Evolutionary conservation across 495 filamentous ascomycete species (phyloP), one percentile per base, ranked within the genome.

Genomic region (Xylaria sp.): DNA sequence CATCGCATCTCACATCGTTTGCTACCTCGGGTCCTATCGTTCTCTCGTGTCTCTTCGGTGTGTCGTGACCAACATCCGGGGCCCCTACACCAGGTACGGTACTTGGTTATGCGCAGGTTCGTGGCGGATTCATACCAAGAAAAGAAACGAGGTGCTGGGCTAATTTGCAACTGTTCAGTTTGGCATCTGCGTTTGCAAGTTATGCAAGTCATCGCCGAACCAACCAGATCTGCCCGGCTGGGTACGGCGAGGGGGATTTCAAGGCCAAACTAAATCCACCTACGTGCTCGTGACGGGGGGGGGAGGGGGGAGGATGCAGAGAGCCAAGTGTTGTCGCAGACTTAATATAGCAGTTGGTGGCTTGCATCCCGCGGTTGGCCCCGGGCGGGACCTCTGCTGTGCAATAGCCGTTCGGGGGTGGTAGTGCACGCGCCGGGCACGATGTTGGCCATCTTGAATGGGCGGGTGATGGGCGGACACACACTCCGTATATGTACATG

Each of bases 321-420:
- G 19, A 50, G 66, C 66, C 21, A 59, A 58, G 52, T 35, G 35
- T 33, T 70, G 58, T 55, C 48, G 46, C 58, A 55, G 58, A 24
- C 55, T 62, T 70, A 70, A 55, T 70, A 70, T 70, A 70, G 68
- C 15, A 61, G 59, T 50, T 21, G 55, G 68, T 69, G 67, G 67
- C 57, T 61, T 69, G 67, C 67, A 61, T 70, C 31, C 58, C 44
- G 68, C 58, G 33, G 68, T 61, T 62, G 53, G 29, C 67, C 55
- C 55, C 43, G 67, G 67, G 35, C 59, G 67, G 67, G 50, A 61
- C 40, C 66, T 31, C 48, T 69, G 44, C 55, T 46, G 57, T 62
- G 59, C 55, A 53, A 70, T 63, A 63, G 46, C 68, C 46, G 68
- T 70, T 63, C 68, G 68, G 68, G 41, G 31, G 24, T 53, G 26